Evolutionary conservation across 1,284 basidiomycete genomes (phyloP), one percentile per base, ranked within the genome.

Genomic region (Singerocomus inundabilis): DNA sequence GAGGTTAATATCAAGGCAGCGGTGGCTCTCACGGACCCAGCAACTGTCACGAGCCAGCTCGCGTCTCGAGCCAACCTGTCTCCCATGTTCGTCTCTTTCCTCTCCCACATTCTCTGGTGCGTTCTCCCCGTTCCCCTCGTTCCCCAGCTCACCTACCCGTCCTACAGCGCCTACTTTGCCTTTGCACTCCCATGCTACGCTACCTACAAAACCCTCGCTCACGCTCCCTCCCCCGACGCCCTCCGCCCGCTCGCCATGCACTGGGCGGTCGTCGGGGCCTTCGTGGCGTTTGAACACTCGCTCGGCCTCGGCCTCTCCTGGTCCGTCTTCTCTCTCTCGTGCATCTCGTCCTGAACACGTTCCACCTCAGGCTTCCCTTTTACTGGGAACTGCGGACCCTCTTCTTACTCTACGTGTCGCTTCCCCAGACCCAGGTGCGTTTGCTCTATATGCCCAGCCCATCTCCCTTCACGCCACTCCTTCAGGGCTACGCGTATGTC

Each of bases 351-450:
- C 53, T 63, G 46, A 59, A 50, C 46, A 33, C n/a, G n/a, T n/a
- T n/a, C n/a, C 41, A 24, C 44, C 55, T 9, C 53, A 91, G 89
- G 86, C 66, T 91, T 40, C 88, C 90, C 4, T 88, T 91, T 67
- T 92, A 91, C 66, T 87, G 82, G 75, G 80, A 91, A 59, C 51
- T 80, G 57, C 86, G 90, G 60, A 85, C 84, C 8, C 29, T 81
- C 11, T 79, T 91, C 64, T 71, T 92, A 26, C 73, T 91, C 25
- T 91, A 85, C 71, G 69, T 91, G 36, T 75, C 87, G 3, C 75
- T 91, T 5, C 86, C 88, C 12, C 84, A 88, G 70, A 84, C 80
- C 4, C 79, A 88, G 76, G 88, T 85, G 51, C 54, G 74, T 70
- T 37, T 18, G 6, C 11, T 21, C 32, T 12, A 5, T 21, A 1